These are phyloP conservation scores for Backusella luteola DNA, from an alignment of 192 early-diverging fungal species.

Conservation along the genomic window DNA sequence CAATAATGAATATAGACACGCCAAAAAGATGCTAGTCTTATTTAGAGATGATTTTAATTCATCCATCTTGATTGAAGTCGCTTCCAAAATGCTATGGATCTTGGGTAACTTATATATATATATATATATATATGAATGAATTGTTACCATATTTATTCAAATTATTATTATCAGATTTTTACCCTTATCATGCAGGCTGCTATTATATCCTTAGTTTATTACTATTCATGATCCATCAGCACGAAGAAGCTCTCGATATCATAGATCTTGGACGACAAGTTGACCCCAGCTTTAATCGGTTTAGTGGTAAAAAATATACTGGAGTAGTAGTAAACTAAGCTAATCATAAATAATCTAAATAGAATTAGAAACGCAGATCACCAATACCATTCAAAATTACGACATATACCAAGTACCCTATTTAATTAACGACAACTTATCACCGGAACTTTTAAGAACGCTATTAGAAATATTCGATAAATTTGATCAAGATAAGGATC, in stretches of 20 bases:
- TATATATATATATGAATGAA: background rate
- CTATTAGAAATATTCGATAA: conserved; percentile 3
- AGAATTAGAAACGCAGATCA: background rate
- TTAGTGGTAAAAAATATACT: background rate
- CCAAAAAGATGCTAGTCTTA: background rate
- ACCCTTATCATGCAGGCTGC: background rate
- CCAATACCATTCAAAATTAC: background rate
- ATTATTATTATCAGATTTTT: background rate
- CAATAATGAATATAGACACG: background rate
- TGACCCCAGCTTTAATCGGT: background rate
- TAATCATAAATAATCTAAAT: background rate
- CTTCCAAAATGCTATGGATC: conserved; percentile 5
- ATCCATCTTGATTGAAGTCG: conserved; percentile 7
- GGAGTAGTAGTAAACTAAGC: background rate
- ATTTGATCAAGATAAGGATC: conserved; percentile 8
- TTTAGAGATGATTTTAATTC: conserved; percentile 9
- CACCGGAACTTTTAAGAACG: background rate
- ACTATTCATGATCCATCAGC: background rate
- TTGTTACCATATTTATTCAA: background rate
- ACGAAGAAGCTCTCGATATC: conserved; percentile 1
- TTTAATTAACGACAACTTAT: background rate
- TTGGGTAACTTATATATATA: background rate
- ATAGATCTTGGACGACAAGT: background rate
- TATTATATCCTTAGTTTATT: conserved; percentile 9
- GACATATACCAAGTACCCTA: background rate